These are phyloP conservation scores for Pelargonium citronellum DNA, from an alignment of 441 rosid genomes.

Conservation along the genomic window DNA sequence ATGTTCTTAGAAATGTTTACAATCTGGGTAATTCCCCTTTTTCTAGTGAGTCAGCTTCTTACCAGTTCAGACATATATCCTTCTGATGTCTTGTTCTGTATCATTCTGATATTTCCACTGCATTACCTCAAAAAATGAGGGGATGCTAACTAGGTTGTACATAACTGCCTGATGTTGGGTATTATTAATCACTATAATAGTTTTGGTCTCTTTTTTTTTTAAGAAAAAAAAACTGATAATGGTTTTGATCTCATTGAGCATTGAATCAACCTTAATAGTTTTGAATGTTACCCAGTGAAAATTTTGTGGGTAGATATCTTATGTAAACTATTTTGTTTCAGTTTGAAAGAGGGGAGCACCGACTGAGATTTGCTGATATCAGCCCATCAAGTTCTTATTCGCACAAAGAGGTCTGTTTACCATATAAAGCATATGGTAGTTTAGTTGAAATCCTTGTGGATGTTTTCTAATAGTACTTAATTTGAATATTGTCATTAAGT, in stretches of 20 bases:
- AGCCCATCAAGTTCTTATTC: slow-evolving; percentile 80
- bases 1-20: too few relatives aligned
- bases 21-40: too few relatives aligned
- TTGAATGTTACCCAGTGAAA: background rate
- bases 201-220: background rate
- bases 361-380: slow-evolving; percentile 66
- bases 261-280: background rate
- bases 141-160: background rate
- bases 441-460: slow-evolving; percentile 10
- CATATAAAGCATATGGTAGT: slow-evolving; percentile 10
- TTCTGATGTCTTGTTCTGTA: too few relatives aligned
- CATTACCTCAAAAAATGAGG: too few relatives aligned
- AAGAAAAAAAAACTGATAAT: too few relatives aligned
- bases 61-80: too few relatives aligned
- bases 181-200: background rate
- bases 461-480: background rate
- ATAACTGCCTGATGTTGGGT: background rate
- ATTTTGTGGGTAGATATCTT: slow-evolving; percentile 14
- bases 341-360: slow-evolving; percentile 77
- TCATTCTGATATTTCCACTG: too few relatives aligned
- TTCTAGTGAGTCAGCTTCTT: too few relatives aligned
- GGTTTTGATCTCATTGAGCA: background rate
- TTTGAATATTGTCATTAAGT: slow-evolving; percentile 17
- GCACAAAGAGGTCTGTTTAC: slow-evolving; percentile 65
- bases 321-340: slow-evolving; percentile 38